Conservation (phyloP, 768 basidiomycete species). For the Lentinula guzmanii region DNA sequence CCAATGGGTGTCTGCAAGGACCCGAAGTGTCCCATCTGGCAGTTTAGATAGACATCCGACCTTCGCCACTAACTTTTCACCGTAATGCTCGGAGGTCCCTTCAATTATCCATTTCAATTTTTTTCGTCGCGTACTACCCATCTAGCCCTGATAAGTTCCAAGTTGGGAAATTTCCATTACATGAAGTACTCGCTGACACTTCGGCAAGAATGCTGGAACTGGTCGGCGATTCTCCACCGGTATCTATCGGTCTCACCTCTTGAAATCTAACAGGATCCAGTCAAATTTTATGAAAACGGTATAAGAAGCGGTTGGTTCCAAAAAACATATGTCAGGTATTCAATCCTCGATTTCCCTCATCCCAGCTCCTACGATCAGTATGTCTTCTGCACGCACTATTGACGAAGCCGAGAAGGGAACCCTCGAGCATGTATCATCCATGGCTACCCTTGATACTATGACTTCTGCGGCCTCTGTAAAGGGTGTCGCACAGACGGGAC, state of each 20-base stretch:
- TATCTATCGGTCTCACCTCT: neutral
- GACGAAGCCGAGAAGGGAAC: constrained; percentile 5
- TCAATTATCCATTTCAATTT: neutral
- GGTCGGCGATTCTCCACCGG: neutral
- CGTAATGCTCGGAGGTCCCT: neutral
- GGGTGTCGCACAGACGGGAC: neutral
- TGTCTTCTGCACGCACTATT: neutral
- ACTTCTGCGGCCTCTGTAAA: neutral
- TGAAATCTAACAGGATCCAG: neutral
- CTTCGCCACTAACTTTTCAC: neutral
- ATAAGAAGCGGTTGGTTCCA: neutral
- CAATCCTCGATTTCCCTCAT: neutral
- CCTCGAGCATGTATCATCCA: constrained; percentile 1
- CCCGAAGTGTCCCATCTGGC: neutral
- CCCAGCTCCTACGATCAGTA: neutral
- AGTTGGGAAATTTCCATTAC: neutral
- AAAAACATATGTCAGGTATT: neutral
- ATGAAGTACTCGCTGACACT: neutral
- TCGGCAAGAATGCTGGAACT: neutral
- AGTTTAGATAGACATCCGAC: neutral
- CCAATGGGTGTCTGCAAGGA: neutral
- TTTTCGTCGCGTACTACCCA: neutral
- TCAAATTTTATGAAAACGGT: neutral
- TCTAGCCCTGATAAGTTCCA: neutral
- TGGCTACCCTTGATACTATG: neutral